phyloP scores from a whole-genome alignment of 139 green algal genomes.

The Tetradesmus lagerheimii region DNA sequence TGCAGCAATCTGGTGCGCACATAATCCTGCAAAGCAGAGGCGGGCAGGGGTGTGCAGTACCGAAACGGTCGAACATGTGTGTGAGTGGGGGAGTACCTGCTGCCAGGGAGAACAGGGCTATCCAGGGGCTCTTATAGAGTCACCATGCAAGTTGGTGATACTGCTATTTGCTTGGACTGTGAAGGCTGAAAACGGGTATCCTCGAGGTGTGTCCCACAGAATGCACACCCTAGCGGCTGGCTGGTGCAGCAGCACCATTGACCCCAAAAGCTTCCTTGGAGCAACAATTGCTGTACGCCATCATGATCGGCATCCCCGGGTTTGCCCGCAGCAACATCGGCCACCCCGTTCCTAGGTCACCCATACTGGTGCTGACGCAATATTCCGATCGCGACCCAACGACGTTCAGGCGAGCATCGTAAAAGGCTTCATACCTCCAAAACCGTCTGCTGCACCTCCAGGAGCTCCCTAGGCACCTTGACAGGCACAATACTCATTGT shows the following conservation, averaged over 20 bases:
- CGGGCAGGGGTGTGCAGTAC: no score
- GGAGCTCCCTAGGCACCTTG: slow-evolving; percentile 49
- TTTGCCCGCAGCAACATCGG: no score
- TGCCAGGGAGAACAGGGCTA: no score
- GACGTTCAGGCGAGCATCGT: neutral
- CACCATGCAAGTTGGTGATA: no score
- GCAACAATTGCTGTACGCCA: no score
- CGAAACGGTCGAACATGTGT: neutral
- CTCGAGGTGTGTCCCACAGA: neutral
- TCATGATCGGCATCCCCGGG: no score
- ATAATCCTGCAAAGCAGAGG: slow-evolving; percentile 69
- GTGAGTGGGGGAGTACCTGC: neutral
- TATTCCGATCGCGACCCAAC: neutral
- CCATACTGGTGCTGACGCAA: neutral
- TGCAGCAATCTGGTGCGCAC: slow-evolving; percentile 69
- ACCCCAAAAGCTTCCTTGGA: no score
- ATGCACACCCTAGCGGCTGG: neutral
- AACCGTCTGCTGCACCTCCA: slow-evolving; percentile 32
- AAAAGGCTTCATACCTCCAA: slow-evolving; percentile 38
- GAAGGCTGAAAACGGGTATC: no score
- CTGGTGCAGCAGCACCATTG: neutral
- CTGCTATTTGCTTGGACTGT: no score
- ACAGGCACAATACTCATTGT: slow-evolving; percentile 26
- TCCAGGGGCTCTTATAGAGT: no score
- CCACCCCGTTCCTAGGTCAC: neutral